Evolutionary conservation across 192 early-diverging fungal species (phyloP), one percentile per base, ranked within the genome.

Genomic region (Spinellus fusiger): DNA sequence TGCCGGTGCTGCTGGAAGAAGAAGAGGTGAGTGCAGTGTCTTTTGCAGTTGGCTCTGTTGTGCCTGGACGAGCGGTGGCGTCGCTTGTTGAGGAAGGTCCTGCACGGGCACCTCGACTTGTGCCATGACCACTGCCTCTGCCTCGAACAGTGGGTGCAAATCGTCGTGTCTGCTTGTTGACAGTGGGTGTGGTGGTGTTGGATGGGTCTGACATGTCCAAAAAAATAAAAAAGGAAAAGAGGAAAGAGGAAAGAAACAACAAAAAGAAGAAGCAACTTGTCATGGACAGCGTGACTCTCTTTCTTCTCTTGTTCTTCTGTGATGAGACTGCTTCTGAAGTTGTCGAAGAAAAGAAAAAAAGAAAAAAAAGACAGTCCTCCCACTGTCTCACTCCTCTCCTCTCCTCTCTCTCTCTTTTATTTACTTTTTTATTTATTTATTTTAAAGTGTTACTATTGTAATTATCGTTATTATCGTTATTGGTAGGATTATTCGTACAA

Each of bases 401-500:
- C n/a, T n/a, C n/a, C n/a, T n/a, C n/a, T n/a, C n/a, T n/a, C n/a
- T n/a, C n/a, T n/a, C n/a, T n/a, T 44, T 12, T 44, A 37, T 37
- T 9, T 44, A 10, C 18, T n/a, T 44, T n/a, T 44, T n/a, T 44
- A 44, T 44, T 44, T 44, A 44, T 44, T 44, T 44, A 44, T 44
- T 44, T 37, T n/a, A n/a, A 40, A 40, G 16, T 40, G 8, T 40
- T 40, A 8, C 38, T 40, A 12, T 16, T 40, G 8, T 40, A 12
- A 12, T 40, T 40, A 12, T 40, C 16, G 38, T 40, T n/a, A n/a
- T 51, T 51, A 51, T 51, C n/a, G 15, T 3, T 13, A 1, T n/a
- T 15, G 16, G 26, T 37, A 37, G 22, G 56, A 32, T 68, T 68
- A 68, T 48, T 68, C 54, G 34, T 68, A 61, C 53, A 71, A 60